Conservation (phyloP, 75 land plant species). For the Pseudotsuga menziesii region DNA sequence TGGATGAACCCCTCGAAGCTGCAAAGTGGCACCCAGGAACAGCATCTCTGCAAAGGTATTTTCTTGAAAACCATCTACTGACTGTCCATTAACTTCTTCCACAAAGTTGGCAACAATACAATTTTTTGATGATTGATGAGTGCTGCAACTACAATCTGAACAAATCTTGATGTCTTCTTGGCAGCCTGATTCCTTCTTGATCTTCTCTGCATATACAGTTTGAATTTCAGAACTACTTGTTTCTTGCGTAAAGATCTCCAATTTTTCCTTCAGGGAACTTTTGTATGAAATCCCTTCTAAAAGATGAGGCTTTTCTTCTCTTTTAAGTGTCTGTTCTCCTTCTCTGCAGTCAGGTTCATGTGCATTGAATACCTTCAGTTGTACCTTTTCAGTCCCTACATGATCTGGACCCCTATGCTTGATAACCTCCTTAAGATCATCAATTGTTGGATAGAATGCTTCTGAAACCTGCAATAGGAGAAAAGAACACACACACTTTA, state of each 20-base stretch:
- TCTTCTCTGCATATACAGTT: background rate
- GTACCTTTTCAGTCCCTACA: conserved; percentile 37
- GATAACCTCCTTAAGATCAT: conserved; percentile 53
- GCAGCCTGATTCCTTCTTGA: background rate
- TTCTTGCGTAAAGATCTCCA: background rate
- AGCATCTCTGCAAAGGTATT: conserved; percentile 18
- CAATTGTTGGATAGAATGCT: conserved; percentile 2
- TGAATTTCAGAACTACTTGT: background rate
- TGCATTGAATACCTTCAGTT: conserved; percentile 3
- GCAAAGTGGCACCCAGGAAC: conserved; percentile 76
- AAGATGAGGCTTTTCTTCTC: background rate
- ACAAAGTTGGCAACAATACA: background rate
- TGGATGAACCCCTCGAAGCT: conserved; percentile 66
- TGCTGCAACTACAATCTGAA: background rate
- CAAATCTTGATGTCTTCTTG: background rate
- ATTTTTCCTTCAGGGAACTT: background rate
- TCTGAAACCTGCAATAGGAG: conserved; percentile 6
- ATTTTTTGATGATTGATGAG: background rate
- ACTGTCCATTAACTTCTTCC: conserved; percentile 6
- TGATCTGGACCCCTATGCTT: conserved; percentile 78
- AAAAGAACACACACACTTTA: background rate
- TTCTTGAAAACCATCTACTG: conserved; percentile 8
- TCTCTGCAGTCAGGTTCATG: conserved; percentile 11
- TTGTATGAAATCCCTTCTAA: background rate
- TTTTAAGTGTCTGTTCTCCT: background rate